Base-by-base conservation (phyloP, 108 stramenopile genomes). In the Asterionellopsis glacialis region DNA sequence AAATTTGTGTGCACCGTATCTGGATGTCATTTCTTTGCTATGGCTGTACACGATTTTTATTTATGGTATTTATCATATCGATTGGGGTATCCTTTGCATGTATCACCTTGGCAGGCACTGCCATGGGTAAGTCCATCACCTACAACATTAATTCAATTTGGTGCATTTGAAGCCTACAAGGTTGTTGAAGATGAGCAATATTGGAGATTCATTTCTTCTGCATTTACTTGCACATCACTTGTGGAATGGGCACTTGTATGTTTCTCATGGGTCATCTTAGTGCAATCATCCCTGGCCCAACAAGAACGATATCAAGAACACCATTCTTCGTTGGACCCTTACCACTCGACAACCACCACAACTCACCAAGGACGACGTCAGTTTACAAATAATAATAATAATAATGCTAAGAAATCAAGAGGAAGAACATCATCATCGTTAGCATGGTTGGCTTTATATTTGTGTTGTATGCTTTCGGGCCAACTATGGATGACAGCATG, bases 401-500 rank as follows among this genome's bases (percentile, higher is more conserved):
- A 33, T 33, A 33, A 33, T 33, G 33, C 2, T 33, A 33, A 33
- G 33, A 33, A 2, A 6, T n/a, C 19, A 22, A 23, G 45, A 12
- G 12, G 12, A 19, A 40, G 60, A 1, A 4, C 9, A 27, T 12
- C 52, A 6, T 15, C 24, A n/a, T 51, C 6, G 15, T n/a, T n/a
- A 4, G 0, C 15, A 11, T 67, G 68, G 75, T 41, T 4, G 5
- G 3, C 4, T 1, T 11, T 76, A 19, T 74, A 67, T 38, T 1
- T 57, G 7, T 15, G 62, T 9, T 41, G 56, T 14, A 21, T 41
- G 41, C 18, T 58, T 15, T 73, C 72, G 24, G 77, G 77, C 19
- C 67, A 69, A 41, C 39, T 78, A 3, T 78, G 77, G 77, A 73
- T 73, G 64, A 51, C 60, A 44, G 70, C 63, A 9, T 77, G 67